These are phyloP conservation scores for Silene latifolia DNA, from an alignment of 148 eudicot species.

Conservation along the genomic window DNA sequence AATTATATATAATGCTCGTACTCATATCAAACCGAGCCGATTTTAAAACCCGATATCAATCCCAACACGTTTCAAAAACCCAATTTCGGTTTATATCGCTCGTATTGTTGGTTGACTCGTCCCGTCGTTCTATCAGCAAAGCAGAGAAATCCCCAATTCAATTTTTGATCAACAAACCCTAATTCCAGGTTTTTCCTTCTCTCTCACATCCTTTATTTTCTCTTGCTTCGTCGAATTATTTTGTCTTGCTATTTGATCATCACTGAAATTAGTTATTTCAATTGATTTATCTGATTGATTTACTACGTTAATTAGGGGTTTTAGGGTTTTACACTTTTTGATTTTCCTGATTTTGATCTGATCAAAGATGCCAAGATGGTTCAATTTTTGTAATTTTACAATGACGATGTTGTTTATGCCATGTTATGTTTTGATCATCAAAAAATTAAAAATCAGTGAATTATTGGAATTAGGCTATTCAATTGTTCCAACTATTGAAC, in stretches of 20 bases:
- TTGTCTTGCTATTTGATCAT: background rate
- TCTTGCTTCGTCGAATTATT: background rate
- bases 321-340: background rate
- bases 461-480: background rate
- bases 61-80: too few species aligned
- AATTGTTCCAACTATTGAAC: background rate
- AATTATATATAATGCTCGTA: too few species aligned
- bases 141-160: slow-evolving; percentile 11
- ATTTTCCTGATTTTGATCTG: slow-evolving; percentile 7
- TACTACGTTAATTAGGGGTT: background rate
- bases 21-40: too few species aligned
- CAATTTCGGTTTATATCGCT: background rate
- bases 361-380: background rate
- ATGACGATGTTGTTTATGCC: background rate
- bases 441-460: background rate
- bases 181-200: slow-evolving; percentile 10
- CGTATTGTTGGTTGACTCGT: background rate
- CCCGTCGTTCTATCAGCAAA: background rate
- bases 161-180: background rate
- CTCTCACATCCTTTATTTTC: background rate
- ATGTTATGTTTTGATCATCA: background rate
- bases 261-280: background rate
- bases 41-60: too few species aligned
- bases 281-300: background rate
- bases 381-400: background rate